Evolutionary conservation across 306 rosid species (phyloP).

Genomic region (Trifolium pratense): DNA sequence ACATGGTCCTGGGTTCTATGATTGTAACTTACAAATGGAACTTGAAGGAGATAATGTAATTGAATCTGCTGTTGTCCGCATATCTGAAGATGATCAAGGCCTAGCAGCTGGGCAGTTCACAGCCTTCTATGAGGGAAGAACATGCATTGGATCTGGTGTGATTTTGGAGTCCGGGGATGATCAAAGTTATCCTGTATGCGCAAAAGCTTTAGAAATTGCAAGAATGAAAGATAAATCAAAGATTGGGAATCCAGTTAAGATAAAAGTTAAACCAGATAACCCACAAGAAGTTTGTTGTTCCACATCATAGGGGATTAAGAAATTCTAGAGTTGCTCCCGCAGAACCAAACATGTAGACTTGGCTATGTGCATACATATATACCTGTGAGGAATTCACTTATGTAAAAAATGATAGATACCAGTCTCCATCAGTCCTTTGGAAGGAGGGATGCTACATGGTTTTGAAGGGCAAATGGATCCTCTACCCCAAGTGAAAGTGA

Average conservation of each 20-base stretch:
- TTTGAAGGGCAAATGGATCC: not conserved
- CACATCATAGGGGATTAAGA: slow-evolving; percentile 31
- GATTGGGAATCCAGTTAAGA: slow-evolving; percentile 93
- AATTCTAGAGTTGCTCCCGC: slow-evolving; percentile 41
- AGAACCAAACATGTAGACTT: slow-evolving; percentile 33
- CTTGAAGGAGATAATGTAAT: slow-evolving; percentile 46
- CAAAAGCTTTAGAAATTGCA: slow-evolving; percentile 79
- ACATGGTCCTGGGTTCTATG: slow-evolving; percentile 84
- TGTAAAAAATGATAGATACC: not conserved
- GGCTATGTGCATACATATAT: slow-evolving; percentile 43
- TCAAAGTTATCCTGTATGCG: slow-evolving; percentile 81
- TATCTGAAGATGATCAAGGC: slow-evolving; percentile 89
- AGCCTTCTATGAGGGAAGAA: slow-evolving; percentile 78
- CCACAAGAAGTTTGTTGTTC: slow-evolving; percentile 37
- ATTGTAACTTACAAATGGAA: slow-evolving; percentile 70
- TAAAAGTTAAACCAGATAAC: slow-evolving; percentile 70
- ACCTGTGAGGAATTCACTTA: slow-evolving; percentile 10
- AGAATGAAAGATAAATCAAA: slow-evolving; percentile 75
- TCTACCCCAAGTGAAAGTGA: not conserved
- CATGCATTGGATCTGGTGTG: slow-evolving; percentile 89
- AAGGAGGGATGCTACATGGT: slow-evolving; percentile 16
- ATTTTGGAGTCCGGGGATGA: slow-evolving; percentile 91
- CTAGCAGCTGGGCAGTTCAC: slow-evolving; percentile 96
- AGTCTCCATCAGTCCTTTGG: not conserved
- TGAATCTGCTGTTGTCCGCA: slow-evolving; percentile 67